These are phyloP conservation scores for Beauveria medogensis DNA, from an alignment of 2,329 filamentous ascomycete species.

Conservation along the genomic window DNA sequence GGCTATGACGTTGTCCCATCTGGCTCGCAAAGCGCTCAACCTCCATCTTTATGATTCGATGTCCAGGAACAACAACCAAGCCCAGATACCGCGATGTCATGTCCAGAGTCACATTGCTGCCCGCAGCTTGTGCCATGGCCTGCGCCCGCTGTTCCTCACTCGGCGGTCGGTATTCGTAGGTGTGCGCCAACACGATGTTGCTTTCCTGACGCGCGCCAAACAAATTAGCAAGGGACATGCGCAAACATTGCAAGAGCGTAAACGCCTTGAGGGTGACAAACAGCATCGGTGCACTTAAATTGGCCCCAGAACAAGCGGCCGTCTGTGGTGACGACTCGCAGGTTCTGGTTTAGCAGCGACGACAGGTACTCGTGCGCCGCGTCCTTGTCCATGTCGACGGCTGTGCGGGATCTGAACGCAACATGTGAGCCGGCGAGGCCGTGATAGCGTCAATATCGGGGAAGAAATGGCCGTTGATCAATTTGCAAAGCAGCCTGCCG, in stretches of 20 bases:
- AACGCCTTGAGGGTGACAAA: constrained; percentile 31
- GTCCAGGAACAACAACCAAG: constrained; percentile 79
- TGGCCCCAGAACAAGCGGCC: constrained; percentile 80
- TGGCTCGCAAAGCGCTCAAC: constrained; percentile 67
- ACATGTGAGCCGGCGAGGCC: not conserved
- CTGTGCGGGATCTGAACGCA: not conserved
- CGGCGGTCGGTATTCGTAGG: constrained; percentile 83
- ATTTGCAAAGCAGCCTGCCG: not conserved
- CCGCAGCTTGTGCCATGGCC: constrained; percentile 25
- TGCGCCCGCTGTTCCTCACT: constrained; percentile 39
- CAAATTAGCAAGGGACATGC: constrained; percentile 14
- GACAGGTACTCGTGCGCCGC: constrained; percentile 49
- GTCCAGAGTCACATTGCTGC: constrained; percentile 49
- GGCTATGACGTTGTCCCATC: constrained; percentile 20
- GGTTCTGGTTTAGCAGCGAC: constrained; percentile 66
- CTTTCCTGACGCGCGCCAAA: constrained; percentile 51
- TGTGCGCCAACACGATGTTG: constrained; percentile 78
- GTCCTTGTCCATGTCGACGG: constrained; percentile 37
- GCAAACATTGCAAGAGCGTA: not conserved
- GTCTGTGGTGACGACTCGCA: constrained; percentile 75
- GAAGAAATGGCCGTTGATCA: not conserved
- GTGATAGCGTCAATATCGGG: not conserved
- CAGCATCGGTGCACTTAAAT: constrained; percentile 92
- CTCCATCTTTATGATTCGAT: constrained; percentile 81
- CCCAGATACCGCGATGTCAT: constrained; percentile 85